Evolutionary conservation across 2,329 filamentous ascomycete species (phyloP).

Genomic region (Phialocephala sp.): DNA sequence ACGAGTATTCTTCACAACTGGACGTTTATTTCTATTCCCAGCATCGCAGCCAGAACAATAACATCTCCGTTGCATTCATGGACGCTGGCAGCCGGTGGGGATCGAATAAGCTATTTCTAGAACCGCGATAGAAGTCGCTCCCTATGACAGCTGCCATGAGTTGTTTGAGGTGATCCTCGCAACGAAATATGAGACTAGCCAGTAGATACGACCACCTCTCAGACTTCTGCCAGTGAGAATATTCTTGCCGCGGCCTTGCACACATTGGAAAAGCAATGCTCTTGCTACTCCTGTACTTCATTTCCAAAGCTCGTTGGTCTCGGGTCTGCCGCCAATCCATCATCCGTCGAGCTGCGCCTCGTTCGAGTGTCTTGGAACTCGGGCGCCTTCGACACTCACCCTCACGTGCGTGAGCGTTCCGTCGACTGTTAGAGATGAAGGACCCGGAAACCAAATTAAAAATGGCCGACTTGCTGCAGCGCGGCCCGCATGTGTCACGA

Average conservation of each 20-base stretch:
- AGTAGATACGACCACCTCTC: background rate
- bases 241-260: background rate
- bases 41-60: background rate
- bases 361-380: slow-evolving; percentile 17
- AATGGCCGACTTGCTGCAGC: background rate
- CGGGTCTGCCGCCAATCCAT: slow-evolving; percentile 12
- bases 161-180: background rate
- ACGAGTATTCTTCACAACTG: slow-evolving; percentile 12
- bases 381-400: background rate
- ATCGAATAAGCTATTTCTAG: slow-evolving; percentile 9
- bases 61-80: background rate
- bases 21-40: slow-evolving; percentile 13
- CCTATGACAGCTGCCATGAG: slow-evolving; percentile 6
- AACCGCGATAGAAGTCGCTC: background rate
- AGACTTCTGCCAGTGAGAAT: background rate
- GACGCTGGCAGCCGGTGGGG: background rate
- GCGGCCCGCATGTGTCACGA: slow-evolving; percentile 1
- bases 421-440: background rate
- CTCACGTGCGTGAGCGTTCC: slow-evolving; percentile 8
- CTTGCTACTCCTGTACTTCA: background rate
- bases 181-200: background rate
- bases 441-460: slow-evolving; percentile 2
- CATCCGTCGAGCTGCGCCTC: slow-evolving; percentile 20
- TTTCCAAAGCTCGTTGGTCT: background rate
- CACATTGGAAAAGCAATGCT: background rate